Evolutionary conservation across 2,329 filamentous ascomycete genomes (phyloP), one percentile per base, ranked within the genome.

Genomic region (Trichoderma sp.): DNA sequence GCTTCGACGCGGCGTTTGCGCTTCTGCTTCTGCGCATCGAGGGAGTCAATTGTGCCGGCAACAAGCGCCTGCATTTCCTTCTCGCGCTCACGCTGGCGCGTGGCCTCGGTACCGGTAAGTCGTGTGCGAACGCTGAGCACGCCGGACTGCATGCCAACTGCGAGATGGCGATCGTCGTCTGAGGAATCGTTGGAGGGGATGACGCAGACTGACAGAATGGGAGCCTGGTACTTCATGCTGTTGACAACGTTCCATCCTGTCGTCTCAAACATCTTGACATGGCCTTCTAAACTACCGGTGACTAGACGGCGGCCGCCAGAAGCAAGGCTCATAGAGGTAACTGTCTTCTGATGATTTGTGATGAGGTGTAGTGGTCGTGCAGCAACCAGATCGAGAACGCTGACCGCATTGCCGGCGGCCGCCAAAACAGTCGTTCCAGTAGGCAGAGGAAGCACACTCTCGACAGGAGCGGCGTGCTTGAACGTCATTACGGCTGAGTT

Each of bases 211-310:
- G 93, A 92, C 14, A 99, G 88, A 69, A 99, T 92, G 1, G 96
- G 96, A 1, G 93, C 92, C 5, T 93, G 91, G 80, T 98, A 99
- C 81, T 98, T 99, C 71, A 92, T 89, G 63, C 93, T 95, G 49
- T 93, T 91, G n/a, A 98, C 94, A 8, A 98, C 92, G 77, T 97
- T 97, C 96, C 96, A 99, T 62, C 89, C 91, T 0, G 90, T 90
- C 1, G 94, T 97, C 81, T 98, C 95, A 76, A 97, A 98, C 49
- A 99, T 89, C 82, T 99, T 99, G 82, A 98, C 90, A 80, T 98
- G 96, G 11, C 96, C 96, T 79, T 99, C 96, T 57, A 99, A 85
- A 24, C 91, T 94, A 80, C 94, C 96, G 72, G 91, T 94, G 66
- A 99, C 87, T 68, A 99, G 86, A 62, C 96, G 89, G 62, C 89